phyloP scores from a whole-genome alignment of 495 filamentous ascomycete species.

The Lasiosphaeris hirsuta region DNA sequence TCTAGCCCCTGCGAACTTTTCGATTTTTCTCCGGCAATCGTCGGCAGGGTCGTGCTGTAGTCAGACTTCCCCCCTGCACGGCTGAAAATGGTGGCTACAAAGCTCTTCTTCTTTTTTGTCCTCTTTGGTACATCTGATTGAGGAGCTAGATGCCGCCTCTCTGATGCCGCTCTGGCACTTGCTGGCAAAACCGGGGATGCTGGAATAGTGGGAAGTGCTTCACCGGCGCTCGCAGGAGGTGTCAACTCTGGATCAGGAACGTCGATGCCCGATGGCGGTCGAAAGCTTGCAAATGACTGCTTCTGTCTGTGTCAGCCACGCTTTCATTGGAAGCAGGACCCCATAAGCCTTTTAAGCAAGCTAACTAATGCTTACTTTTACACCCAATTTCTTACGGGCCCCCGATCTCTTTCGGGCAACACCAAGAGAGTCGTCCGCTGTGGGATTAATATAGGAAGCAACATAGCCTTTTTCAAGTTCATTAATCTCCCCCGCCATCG shows the following conservation, averaged over 20 bases:
- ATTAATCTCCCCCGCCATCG: slow-evolving; percentile 64
- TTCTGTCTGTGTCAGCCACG: not conserved
- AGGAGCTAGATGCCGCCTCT: not conserved
- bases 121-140: slow-evolving; percentile 19
- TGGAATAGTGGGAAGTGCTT: slow-evolving; percentile 18
- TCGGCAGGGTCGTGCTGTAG: slow-evolving; percentile 11
- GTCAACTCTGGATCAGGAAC: slow-evolving; percentile 19
- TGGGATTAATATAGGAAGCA: not conserved
- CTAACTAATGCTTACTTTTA: slow-evolving; percentile 25
- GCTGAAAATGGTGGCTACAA: slow-evolving; percentile 47
- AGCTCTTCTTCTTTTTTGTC: slow-evolving; percentile 49
- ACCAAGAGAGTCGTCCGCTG: not conserved
- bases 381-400: slow-evolving; percentile 31
- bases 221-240: slow-evolving; percentile 27
- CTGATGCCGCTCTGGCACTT: not conserved
- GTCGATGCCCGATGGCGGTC: slow-evolving; percentile 5
- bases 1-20: not conserved
- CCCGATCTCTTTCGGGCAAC: slow-evolving; percentile 10
- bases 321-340: not conserved
- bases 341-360: not conserved
- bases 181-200: slow-evolving; percentile 4
- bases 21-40: slow-evolving; percentile 5
- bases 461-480: slow-evolving; percentile 39
- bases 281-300: slow-evolving; percentile 25
- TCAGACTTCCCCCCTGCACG: slow-evolving; percentile 25